phyloP scores from a whole-genome alignment of 345 rosid genomes.

The Citrus sinensis region DNA sequence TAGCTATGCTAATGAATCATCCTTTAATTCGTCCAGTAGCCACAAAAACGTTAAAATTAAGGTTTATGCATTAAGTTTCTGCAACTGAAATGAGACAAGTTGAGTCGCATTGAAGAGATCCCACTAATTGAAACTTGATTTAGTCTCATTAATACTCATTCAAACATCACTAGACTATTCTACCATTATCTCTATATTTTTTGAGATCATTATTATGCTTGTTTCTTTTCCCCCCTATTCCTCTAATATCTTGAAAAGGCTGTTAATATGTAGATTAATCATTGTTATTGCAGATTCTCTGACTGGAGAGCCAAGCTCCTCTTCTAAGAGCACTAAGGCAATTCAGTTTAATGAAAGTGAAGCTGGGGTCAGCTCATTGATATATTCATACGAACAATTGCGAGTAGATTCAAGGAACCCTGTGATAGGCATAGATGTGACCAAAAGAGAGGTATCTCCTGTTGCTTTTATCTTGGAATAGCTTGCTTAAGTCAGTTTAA shows the following conservation, averaged over 20 bases:
- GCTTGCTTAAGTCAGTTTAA: background rate
- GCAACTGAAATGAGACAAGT: background rate
- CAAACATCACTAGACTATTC: background rate
- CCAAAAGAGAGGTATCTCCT: slow-evolving; percentile 64
- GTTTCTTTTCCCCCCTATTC: background rate
- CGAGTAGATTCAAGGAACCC: slow-evolving; percentile 53
- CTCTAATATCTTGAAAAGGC: background rate
- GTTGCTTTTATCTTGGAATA: background rate
- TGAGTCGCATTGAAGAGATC: background rate
- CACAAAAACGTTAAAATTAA: background rate
- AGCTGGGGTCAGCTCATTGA: slow-evolving; percentile 22
- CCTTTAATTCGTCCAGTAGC: background rate
- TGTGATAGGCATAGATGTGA: slow-evolving; percentile 44
- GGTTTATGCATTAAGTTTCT: background rate
- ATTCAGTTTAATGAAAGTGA: slow-evolving; percentile 23
- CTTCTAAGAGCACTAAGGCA: slow-evolving; percentile 11
- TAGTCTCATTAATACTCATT: background rate
- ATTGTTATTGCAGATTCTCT: slow-evolving; percentile 39
- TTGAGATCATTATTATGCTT: background rate
- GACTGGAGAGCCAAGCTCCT: slow-evolving; percentile 11
- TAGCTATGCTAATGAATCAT: slow-evolving; percentile 31
- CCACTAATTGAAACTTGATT: background rate
- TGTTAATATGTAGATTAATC: background rate
- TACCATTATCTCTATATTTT: background rate
- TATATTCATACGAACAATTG: slow-evolving; percentile 49